Percentiles rank a stretch among this genome's conserved stretches.
These are phyloP conservation scores for Jamesozyma rosinii DNA, from an alignment of 805 yeast genomes.

Conservation along the genomic window DNA sequence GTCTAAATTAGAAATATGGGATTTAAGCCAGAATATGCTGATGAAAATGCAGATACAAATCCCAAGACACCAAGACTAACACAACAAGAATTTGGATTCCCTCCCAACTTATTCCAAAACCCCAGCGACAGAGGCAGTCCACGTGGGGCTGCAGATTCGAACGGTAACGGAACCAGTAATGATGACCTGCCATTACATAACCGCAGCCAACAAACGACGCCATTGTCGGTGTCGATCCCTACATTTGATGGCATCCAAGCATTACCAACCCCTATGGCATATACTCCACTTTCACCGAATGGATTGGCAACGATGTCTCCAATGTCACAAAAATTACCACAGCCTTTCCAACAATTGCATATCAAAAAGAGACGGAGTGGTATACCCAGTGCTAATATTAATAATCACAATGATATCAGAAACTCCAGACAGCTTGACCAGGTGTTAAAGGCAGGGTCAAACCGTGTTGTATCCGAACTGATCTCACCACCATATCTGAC, in stretches of 20 bases:
- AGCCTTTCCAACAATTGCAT: conserved; percentile 6
- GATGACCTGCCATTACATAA: not conserved
- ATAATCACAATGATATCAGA: conserved; percentile 1
- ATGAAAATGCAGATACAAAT: not conserved
- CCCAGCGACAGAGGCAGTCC: not conserved
- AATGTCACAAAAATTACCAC: not conserved
- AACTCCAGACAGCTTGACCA: conserved; percentile 6
- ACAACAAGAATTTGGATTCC: not conserved
- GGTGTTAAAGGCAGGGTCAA: conserved; percentile 3
- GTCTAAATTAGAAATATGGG: too few relatives aligned
- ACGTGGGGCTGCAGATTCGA: not conserved
- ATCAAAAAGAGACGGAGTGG: conserved; percentile 12
- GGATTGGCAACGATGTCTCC: conserved; percentile 6
- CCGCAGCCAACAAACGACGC: conserved; percentile 9
- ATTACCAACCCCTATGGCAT: conserved; percentile 29
- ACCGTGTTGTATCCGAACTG: conserved; percentile 23
- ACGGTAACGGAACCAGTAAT: not conserved
- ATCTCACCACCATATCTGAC: conserved; percentile 13
- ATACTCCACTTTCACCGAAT: conserved; percentile 19
- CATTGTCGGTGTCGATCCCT: conserved; percentile 16
- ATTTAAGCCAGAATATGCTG: not conserved
- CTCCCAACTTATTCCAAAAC: not conserved
- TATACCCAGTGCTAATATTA: not conserved
- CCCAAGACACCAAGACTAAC: not conserved
- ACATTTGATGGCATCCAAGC: conserved; percentile 18